phyloP scores from a whole-genome alignment of 192 early-diverging fungal genomes.

The Jimgerdemannia lactiflua region DNA sequence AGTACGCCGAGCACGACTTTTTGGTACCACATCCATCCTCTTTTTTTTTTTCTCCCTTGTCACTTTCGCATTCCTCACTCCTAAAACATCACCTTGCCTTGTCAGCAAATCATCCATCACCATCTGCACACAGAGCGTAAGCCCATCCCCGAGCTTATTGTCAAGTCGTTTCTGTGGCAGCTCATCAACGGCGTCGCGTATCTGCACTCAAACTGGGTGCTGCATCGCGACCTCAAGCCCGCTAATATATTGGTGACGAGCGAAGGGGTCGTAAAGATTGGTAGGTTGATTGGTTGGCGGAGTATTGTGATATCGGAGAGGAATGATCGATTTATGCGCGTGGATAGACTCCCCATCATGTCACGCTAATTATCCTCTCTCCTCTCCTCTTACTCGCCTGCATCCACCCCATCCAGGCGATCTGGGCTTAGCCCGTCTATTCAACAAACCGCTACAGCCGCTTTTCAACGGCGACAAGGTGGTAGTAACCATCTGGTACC shows the following conservation, averaged over 20 bases:
- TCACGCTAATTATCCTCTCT: no score
- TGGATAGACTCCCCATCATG: no score
- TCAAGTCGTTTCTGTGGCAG: constrained; percentile 91
- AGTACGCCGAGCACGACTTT: constrained; percentile 95
- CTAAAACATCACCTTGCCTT: not conserved
- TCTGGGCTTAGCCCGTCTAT: constrained; percentile 86
- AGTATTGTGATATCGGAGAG: not conserved
- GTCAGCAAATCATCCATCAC: constrained; percentile 86
- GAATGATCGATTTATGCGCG: no score
- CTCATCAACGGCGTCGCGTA: constrained; percentile 86
- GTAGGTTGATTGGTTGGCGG: constrained; percentile 10
- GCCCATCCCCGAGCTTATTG: constrained; percentile 75
- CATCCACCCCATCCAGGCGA: constrained; percentile 55
- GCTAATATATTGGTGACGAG: constrained; percentile 91
- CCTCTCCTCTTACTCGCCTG: no score
- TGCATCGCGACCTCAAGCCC: constrained; percentile 93
- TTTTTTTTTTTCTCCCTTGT: not conserved
- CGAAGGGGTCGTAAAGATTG: constrained; percentile 89
- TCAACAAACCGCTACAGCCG: constrained; percentile 67
- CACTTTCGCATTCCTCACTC: not conserved
- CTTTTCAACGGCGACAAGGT: constrained; percentile 84
- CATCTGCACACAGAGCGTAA: constrained; percentile 78
- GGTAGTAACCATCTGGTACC: constrained; percentile 97
- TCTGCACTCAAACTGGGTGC: constrained; percentile 80
- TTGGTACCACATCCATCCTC: constrained; percentile 41